A percentile compares a stretch with the other conserved stretches of the same genome.
These are phyloP conservation scores for Cyberlindnera mississippiensis DNA, from an alignment of 805 yeast genomes.

Conservation along the genomic window DNA sequence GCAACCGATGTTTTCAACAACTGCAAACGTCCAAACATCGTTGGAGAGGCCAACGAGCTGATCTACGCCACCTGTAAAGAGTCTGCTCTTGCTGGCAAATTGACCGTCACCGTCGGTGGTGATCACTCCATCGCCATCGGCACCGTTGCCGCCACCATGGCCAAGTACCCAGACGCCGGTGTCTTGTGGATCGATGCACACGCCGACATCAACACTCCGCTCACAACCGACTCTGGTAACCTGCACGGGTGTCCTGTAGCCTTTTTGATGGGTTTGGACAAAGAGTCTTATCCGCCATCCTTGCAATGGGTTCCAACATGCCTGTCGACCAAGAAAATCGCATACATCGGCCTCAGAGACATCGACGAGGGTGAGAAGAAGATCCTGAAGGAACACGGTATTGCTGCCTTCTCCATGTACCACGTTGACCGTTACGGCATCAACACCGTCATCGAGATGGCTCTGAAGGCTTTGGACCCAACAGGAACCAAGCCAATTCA, in stretches of 20 bases:
- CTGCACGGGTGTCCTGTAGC: conserved; percentile 96
- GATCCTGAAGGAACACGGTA: conserved; percentile 64
- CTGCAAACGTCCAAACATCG: conserved; percentile 72
- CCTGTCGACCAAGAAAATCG: conserved; percentile 66
- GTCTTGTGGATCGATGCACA: conserved; percentile 97
- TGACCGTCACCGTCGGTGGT: conserved; percentile 90
- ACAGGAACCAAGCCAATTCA: conserved; percentile 70
- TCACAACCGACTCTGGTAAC: conserved; percentile 81
- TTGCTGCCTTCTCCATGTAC: conserved; percentile 90
- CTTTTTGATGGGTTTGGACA: conserved; percentile 79
- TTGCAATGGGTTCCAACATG: conserved; percentile 76
- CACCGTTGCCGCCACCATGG: conserved; percentile 80
- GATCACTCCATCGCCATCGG: conserved; percentile 97
- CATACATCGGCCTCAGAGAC: conserved; percentile 92
- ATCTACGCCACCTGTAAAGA: conserved; percentile 58
- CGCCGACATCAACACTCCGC: conserved; percentile 92
- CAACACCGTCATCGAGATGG: conserved; percentile 88
- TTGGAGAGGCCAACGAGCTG: conserved; percentile 62
- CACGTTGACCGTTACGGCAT: conserved; percentile 94
- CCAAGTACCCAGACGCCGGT: conserved; percentile 80
- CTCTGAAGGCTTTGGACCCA: conserved; percentile 74
- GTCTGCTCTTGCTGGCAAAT: conserved; percentile 43
- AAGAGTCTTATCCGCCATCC: conserved; percentile 62
- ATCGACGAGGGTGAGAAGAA: conserved; percentile 83
- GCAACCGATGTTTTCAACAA: conserved; percentile 49